Evolutionary conservation across 176 grass and related monocot species (phyloP).

Genomic region (Thalia dealbata): DNA sequence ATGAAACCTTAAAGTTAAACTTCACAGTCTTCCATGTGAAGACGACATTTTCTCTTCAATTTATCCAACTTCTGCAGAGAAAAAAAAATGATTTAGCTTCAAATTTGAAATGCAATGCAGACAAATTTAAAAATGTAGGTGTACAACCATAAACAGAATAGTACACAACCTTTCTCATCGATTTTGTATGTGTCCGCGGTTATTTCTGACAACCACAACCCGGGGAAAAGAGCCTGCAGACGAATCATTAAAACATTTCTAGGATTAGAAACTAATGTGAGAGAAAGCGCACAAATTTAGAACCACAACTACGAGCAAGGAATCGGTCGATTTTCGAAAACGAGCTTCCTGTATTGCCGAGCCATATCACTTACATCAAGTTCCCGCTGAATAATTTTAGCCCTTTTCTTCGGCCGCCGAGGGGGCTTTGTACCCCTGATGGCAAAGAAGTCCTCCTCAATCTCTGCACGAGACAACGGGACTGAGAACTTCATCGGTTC

Average conservation of each 20-base stretch:
- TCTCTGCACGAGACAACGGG: slow-evolving; percentile 45
- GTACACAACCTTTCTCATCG: slow-evolving; percentile 26
- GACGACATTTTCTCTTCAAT: background rate
- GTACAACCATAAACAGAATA: background rate
- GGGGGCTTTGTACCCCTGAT: slow-evolving; percentile 50
- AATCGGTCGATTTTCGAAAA: background rate
- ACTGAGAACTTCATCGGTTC: slow-evolving; percentile 28
- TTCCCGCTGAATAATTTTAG: slow-evolving; percentile 39
- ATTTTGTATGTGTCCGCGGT: slow-evolving; percentile 45
- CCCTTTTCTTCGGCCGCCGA: slow-evolving; percentile 59
- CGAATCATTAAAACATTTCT: background rate
- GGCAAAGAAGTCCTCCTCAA: slow-evolving; percentile 36
- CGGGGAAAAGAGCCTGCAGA: slow-evolving; percentile 42
- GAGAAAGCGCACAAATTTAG: background rate
- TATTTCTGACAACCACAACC: slow-evolving; percentile 39
- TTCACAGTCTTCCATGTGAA: background rate
- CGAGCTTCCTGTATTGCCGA: background rate
- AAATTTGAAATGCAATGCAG: background rate
- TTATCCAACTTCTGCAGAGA: slow-evolving; percentile 1
- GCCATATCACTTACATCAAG: slow-evolving; percentile 28
- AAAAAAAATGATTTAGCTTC: background rate
- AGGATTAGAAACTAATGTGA: background rate
- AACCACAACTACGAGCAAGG: background rate
- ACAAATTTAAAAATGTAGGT: background rate
- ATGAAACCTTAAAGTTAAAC: background rate